Conservation (phyloP, 495 filamentous ascomycete species). For the Sordaria brevicollis region DNA sequence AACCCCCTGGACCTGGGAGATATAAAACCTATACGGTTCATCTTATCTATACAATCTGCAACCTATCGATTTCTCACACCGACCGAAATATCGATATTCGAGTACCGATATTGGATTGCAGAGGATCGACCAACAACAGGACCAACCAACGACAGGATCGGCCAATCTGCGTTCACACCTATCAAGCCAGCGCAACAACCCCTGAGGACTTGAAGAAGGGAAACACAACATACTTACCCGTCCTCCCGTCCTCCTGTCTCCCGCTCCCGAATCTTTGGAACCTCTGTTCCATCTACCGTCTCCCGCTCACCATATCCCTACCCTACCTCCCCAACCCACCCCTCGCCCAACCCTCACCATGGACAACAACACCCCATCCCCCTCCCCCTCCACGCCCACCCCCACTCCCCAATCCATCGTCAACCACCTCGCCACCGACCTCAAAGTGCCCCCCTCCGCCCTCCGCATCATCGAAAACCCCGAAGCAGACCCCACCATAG, state of each 20-base stretch:
- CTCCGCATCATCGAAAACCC: slow-evolving; percentile 4
- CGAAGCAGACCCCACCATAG: slow-evolving; percentile 25
- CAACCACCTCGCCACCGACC: too few species aligned
- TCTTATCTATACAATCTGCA: background rate
- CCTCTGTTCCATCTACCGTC: too few species aligned
- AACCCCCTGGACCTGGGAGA: background rate
- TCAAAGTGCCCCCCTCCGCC: too few species aligned
- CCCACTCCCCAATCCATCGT: too few species aligned
- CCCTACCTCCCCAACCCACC: background rate
- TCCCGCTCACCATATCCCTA: background rate
- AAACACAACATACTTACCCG: background rate
- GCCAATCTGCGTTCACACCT: background rate
- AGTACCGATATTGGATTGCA: background rate
- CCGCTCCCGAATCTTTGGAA: background rate
- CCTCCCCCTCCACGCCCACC: background rate
- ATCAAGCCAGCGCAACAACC: background rate
- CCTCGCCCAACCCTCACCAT: background rate
- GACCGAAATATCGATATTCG: background rate
- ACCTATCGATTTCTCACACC: background rate
- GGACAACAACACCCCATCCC: background rate
- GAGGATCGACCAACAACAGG: background rate
- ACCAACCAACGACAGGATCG: background rate
- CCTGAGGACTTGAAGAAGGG: background rate
- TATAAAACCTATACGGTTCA: background rate
- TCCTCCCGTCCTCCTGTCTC: background rate